Evolutionary conservation across 1,139 yeast species (phyloP).

Genomic region (Candida neerlandica): DNA sequence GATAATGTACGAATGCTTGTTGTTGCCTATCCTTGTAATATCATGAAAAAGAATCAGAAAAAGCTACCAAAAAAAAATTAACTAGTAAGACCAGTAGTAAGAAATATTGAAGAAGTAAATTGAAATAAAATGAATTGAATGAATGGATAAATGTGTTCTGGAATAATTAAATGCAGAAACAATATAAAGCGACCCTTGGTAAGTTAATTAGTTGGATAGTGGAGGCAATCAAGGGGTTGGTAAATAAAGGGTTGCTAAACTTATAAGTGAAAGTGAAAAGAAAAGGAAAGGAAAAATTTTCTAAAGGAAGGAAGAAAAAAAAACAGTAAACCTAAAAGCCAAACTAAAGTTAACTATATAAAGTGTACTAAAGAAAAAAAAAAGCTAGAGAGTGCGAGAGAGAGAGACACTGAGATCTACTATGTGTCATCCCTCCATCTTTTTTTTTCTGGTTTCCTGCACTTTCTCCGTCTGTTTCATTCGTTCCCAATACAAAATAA

Average conservation of each 20-base stretch:
- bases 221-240: neutral
- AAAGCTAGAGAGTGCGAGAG: too few relatives aligned
- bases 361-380: too few relatives aligned
- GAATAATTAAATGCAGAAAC: neutral
- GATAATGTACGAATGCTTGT: neutral
- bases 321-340: too few relatives aligned
- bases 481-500: too few relatives aligned
- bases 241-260: neutral
- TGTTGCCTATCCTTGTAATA: neutral
- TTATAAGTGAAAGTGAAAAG: neutral
- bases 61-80: neutral
- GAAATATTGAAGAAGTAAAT: neutral
- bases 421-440: too few relatives aligned
- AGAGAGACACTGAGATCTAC: too few relatives aligned
- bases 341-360: too few relatives aligned
- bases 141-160: neutral
- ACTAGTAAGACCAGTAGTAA: neutral
- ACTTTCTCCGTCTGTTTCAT: too few relatives aligned
- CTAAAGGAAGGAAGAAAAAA: too few relatives aligned
- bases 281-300: neutral
- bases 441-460: too few relatives aligned
- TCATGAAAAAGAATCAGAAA: neutral
- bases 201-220: too few relatives aligned
- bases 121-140: neutral
- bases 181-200: neutral